Base-by-base conservation (phyloP, 2,329 filamentous ascomycete genomes). In the Scedosporium boydii region DNA sequence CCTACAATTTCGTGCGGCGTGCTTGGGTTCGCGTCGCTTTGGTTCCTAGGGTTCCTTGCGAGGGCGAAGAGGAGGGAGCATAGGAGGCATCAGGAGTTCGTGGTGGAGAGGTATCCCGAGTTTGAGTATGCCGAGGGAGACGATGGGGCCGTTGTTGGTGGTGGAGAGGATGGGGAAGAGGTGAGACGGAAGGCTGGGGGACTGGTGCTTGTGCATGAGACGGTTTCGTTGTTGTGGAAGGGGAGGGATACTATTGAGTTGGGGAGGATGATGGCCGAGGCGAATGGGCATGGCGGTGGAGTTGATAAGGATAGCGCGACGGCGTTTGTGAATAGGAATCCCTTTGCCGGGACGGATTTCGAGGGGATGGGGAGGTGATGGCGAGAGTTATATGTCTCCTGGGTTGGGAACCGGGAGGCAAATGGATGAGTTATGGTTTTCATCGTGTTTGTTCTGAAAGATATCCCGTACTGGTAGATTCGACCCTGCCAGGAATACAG, bases 131-230 rank as follows among this genome's bases (percentile, higher is more conserved):
- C 69, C 3, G 65, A 60, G 27, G 68, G 67, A 9, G 68, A 67
- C 41, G 64, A 63, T 1, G 64, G 63, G 1, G 34, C 10, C 10
- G 34, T 38, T 38, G 61, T 67, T 5, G 64, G 65, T 4, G 64
- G 59, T 7, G 61, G 59, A 12, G 62, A 59, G 21, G 66, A 59
- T 21, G 67, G 66, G 10, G 68, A 66, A 38, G 62, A 66, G 9
- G 66, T 65, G 5, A 64, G 63, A n/a, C 61, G 60, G 21, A 60
- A 59, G 60, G 51, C 29, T 4, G 68, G 66, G 6, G 72, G 72
- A 0, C 69, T 74, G 29, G 68, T 75, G 2, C 68, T 74, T 27
- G 68, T 73, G 6, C 73, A 74, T n/a, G 73, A 75, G 66, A 75
- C 72, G 5, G 72, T 75, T 0, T 75, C 72, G 59, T 62, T 74